phyloP scores from a whole-genome alignment of 2,329 filamentous ascomycete species.

The Colletotrichum karsti region DNA sequence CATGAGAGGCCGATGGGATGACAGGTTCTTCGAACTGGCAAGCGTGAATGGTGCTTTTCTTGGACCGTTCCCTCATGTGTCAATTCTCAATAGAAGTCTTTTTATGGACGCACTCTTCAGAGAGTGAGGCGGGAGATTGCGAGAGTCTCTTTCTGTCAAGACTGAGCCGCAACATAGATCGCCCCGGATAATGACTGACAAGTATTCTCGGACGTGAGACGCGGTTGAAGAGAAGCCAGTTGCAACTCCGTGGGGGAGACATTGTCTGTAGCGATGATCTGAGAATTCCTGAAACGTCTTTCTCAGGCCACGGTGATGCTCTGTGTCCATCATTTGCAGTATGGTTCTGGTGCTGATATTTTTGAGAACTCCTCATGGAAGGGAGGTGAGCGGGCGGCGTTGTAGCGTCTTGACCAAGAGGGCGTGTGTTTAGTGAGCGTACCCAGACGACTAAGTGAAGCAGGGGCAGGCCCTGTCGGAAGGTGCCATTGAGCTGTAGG shows the following conservation, averaged over 20 bases:
- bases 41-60: neutral
- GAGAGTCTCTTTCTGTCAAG: neutral
- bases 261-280: neutral
- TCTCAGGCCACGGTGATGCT: neutral
- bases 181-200: too few relatives aligned
- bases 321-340: neutral
- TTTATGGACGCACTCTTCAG: neutral
- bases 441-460: neutral
- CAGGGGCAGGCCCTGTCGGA: conserved; percentile 11
- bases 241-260: neutral
- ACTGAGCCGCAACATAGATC: neutral
- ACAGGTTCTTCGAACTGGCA: neutral
- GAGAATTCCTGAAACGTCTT: neutral
- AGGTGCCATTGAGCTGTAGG: conserved; percentile 21
- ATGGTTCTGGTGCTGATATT: neutral
- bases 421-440: conserved; percentile 2
- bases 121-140: neutral
- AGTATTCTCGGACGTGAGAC: too few relatives aligned
- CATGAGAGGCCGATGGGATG: neutral
- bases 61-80: neutral
- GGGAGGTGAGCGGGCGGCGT: neutral
- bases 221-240: neutral
- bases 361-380: neutral
- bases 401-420: neutral
- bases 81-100: neutral